Conservation (phyloP, 208 protist species). For the Trypanosoma platydactyli region DNA sequence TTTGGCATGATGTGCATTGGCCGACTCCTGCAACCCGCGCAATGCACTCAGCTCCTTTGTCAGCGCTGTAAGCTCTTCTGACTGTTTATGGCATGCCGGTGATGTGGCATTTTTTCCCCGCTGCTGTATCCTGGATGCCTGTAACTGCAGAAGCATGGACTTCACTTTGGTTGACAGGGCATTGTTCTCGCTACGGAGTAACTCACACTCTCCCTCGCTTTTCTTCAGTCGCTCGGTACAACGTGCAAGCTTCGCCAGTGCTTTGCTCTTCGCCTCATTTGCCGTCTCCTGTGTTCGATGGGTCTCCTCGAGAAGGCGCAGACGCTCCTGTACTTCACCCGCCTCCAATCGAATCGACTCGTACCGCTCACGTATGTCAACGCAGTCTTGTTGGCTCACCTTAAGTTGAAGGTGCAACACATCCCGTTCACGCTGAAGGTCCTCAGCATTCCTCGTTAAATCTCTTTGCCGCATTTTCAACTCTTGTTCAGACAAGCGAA, state of each 20-base stretch:
- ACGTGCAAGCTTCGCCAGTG: slow-evolving; percentile 1
- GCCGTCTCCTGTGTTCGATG: slow-evolving; percentile 17
- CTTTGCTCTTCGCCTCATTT: slow-evolving; percentile 18
- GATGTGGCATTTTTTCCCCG: not conserved
- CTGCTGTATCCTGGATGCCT: slow-evolving; percentile 22
- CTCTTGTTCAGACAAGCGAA: slow-evolving; percentile 5
- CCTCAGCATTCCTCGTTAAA: slow-evolving; percentile 10
- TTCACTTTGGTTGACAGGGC: slow-evolving; percentile 29
- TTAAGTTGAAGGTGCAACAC: slow-evolving; percentile 21
- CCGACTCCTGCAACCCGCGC: slow-evolving; percentile 24
- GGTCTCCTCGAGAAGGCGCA: slow-evolving; percentile 9
- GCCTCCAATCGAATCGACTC: slow-evolving; percentile 20
- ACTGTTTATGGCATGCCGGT: slow-evolving; percentile 10
- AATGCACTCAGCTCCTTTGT: slow-evolving; percentile 22
- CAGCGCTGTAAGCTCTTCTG: slow-evolving; percentile 18
- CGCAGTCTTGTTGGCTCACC: slow-evolving; percentile 28
- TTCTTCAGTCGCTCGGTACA: slow-evolving; percentile 24
- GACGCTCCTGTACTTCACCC: slow-evolving; percentile 18
- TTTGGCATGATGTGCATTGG: slow-evolving; percentile 28
- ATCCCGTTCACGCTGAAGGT: slow-evolving; percentile 19
- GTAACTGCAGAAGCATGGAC: slow-evolving; percentile 35
- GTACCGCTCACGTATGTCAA: slow-evolving; percentile 24
- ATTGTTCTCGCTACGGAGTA: slow-evolving; percentile 24
- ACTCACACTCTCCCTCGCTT: slow-evolving; percentile 23
- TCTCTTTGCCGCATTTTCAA: slow-evolving; percentile 4